Evolutionary conservation across 2,329 filamentous ascomycete genomes (phyloP).

Genomic region (Onygenales sp.): DNA sequence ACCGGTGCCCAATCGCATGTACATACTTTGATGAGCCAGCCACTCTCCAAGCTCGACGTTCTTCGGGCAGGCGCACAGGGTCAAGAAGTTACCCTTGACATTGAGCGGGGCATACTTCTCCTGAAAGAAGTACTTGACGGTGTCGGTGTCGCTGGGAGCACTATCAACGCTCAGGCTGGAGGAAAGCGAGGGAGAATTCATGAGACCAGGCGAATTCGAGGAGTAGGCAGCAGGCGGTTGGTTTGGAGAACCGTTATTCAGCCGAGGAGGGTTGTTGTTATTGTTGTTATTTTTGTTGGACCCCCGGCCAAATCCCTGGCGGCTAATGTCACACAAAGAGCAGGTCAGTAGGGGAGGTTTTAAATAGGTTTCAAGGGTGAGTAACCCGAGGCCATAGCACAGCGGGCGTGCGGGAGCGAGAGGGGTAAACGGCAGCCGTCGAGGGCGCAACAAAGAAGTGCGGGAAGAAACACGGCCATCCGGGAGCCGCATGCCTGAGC

Average conservation of each 20-base stretch:
- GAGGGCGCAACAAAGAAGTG: slow-evolving; percentile 5
- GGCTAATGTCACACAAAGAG: slow-evolving; percentile 21
- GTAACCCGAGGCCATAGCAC: background rate
- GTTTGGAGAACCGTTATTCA: slow-evolving; percentile 25
- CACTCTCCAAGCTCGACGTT: slow-evolving; percentile 92
- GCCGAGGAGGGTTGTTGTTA: slow-evolving; percentile 31
- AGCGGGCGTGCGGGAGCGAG: background rate
- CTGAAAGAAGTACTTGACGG: slow-evolving; percentile 42
- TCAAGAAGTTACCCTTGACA: slow-evolving; percentile 97
- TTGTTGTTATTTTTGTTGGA: slow-evolving; percentile 33
- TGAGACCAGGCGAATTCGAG: slow-evolving; percentile 17
- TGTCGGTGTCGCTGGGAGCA: slow-evolving; percentile 28
- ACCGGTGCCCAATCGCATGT: background rate
- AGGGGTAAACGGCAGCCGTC: slow-evolving; percentile 1
- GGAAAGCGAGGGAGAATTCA: slow-evolving; percentile 29
- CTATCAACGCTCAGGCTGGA: slow-evolving; percentile 29
- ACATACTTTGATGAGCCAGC: slow-evolving; percentile 84
- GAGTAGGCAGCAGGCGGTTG: slow-evolving; percentile 21
- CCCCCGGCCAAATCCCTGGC: slow-evolving; percentile 40
- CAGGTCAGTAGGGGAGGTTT: slow-evolving; percentile 16
- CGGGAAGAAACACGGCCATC: slow-evolving; percentile 10
- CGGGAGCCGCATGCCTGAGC: slow-evolving; percentile 10
- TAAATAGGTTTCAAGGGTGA: slow-evolving; percentile 14
- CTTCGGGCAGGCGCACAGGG: slow-evolving; percentile 81
- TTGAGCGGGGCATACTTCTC: slow-evolving; percentile 64